A percentile compares a stretch with the other conserved stretches of the same genome.
Evolutionary conservation across 768 basidiomycete species (phyloP).

Genomic region (Postia placenta): DNA sequence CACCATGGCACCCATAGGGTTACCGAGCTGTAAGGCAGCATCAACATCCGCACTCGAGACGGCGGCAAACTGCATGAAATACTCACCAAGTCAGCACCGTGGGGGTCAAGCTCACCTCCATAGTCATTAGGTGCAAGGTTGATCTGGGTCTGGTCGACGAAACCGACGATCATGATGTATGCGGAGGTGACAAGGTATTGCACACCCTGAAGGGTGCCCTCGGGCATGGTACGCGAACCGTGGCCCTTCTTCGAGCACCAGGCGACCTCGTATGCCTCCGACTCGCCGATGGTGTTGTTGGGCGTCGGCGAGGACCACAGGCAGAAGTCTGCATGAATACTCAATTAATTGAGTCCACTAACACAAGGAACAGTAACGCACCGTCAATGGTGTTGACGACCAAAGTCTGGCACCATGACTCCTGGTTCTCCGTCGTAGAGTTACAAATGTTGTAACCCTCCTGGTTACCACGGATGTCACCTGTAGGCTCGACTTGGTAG

Average conservation of each 20-base stretch:
- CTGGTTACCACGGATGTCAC: slow-evolving; percentile 46
- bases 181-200: slow-evolving; percentile 56
- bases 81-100: slow-evolving; percentile 59
- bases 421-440: slow-evolving; percentile 52
- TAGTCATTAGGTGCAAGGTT: slow-evolving; percentile 46
- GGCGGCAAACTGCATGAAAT: not conserved
- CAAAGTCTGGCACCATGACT: slow-evolving; percentile 65
- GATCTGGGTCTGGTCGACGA: slow-evolving; percentile 54
- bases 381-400: slow-evolving; percentile 55
- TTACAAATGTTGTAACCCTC: slow-evolving; percentile 65
- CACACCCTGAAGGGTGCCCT: slow-evolving; percentile 54
- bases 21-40: slow-evolving; percentile 50
- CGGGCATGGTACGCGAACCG: slow-evolving; percentile 72
- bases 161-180: slow-evolving; percentile 59
- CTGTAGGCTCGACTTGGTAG: slow-evolving; percentile 40
- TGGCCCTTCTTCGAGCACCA: slow-evolving; percentile 71
- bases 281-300: slow-evolving; percentile 51
- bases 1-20: slow-evolving; percentile 68
- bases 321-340: slow-evolving; percentile 56
- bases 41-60: not conserved
- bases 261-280: slow-evolving; percentile 66
- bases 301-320: slow-evolving; percentile 53
- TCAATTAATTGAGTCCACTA: not conserved
- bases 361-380: slow-evolving; percentile 8
- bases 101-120: slow-evolving; percentile 77